phyloP scores from a whole-genome alignment of 257 asterid genomes.

The Linaria vulgaris region DNA sequence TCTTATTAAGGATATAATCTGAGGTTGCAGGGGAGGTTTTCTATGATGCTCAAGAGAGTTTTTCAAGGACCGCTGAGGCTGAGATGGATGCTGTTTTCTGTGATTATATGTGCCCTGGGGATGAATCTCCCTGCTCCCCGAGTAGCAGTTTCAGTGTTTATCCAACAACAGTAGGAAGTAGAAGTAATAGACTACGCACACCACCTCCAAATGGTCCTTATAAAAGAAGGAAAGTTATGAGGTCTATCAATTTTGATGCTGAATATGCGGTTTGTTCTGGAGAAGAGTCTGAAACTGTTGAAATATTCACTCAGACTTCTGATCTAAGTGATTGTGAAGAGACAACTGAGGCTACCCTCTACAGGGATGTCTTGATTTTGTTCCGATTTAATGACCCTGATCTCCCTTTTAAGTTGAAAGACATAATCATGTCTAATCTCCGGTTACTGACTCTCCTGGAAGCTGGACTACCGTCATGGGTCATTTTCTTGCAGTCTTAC shows the following conservation, averaged over 20 bases:
- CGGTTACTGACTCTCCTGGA: conserved; percentile 83
- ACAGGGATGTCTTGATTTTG: conserved; percentile 74
- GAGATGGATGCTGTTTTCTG: conserved; percentile 31
- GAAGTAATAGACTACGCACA: conserved; percentile 38
- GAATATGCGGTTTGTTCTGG: conserved; percentile 41
- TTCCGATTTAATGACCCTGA: conserved; percentile 70
- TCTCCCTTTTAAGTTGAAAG: conserved; percentile 79
- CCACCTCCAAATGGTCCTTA: conserved; percentile 68
- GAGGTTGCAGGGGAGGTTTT: conserved; percentile 67
- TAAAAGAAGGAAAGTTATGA: conserved; percentile 70
- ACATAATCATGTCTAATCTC: conserved; percentile 65
- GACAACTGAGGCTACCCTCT: conserved; percentile 49
- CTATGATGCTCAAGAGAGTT: conserved; percentile 66
- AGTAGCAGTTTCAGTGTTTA: conserved; percentile 45
- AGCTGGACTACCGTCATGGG: conserved; percentile 99
- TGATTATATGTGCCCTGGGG: conserved; percentile 30
- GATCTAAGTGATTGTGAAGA: conserved; percentile 47
- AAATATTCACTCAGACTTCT: conserved; percentile 37
- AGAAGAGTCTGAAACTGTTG: conserved; percentile 42
- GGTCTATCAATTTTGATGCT: conserved; percentile 31
- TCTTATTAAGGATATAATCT: conserved; percentile 22
- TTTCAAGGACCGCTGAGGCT: conserved; percentile 31
- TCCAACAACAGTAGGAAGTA: conserved; percentile 37
- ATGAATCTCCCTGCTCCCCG: conserved; percentile 50
- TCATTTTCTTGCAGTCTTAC: conserved; percentile 90